Evolutionary conservation across 768 basidiomycete genomes (phyloP), one percentile per base, ranked within the genome.

Genomic region (Lentinula lateritia): DNA sequence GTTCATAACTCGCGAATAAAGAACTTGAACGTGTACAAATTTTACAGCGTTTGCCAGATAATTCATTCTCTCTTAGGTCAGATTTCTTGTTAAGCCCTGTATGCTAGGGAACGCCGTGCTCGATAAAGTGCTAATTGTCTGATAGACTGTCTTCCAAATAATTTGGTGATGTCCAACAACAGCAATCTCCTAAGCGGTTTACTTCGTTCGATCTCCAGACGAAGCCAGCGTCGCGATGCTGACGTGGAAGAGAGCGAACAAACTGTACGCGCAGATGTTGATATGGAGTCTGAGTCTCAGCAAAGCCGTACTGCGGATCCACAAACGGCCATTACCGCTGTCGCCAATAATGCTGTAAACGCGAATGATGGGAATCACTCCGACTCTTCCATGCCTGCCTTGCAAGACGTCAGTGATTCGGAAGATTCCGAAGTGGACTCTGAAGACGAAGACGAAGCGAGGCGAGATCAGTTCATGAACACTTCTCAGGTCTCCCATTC

Each of bases 351-450:
- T 52, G 9, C 38, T 41, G 7, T 23, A 8, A 12, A n/a, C 23
- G 28, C 34, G 7, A 46, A 48, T 16, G 58, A 45, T 13, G 42
- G 38, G n/a, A 38, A 36, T 35, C 32, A 50, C 16, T 48, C 45
- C 38, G 45, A 50, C 18, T 35, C 32, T 28, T 50, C 46, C 8
- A 59, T 50, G 58, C 58, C 58, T 39, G 15, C 10, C n/a, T 32
- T 59, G 16, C 12, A 59, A 50, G 45, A 48, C 36, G 58, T 36
- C 58, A 59, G 58, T 20, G 58, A 59, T 20, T 59, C 58, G 6
- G 38, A 41, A 23, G 55, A 28, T 7, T n/a, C 6, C 23, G 41
- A 56, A 12, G 20, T 15, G 32, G 50, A 35, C 35, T 52, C 13
- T 23, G 54, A 56, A 23, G 54, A 56, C 23, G 38, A 56, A 6